Conservation (phyloP, 352 stramenopile genomes). For the Pythium grandisporangium region DNA sequence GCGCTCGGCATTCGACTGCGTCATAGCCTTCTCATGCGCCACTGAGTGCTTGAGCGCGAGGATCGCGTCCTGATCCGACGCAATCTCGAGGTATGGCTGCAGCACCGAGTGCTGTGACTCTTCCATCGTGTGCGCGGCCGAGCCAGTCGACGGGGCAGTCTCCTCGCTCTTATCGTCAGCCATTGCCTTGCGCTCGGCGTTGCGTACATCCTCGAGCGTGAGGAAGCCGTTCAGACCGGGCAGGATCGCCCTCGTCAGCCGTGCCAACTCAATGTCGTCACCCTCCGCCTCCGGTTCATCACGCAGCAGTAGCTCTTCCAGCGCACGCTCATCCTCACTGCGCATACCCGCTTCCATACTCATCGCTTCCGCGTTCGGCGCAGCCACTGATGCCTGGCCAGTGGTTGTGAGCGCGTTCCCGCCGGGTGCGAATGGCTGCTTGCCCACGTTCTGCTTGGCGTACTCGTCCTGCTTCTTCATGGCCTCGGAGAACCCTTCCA, state of each 20-base stretch:
- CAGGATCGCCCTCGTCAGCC: conserved; percentile 36
- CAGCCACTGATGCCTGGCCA: neutral
- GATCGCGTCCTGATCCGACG: conserved; percentile 37
- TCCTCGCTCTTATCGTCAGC: conserved; percentile 8
- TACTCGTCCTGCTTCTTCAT: conserved; percentile 77
- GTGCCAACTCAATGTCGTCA: conserved; percentile 26
- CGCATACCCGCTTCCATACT: conserved; percentile 21
- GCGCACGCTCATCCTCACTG: conserved; percentile 22
- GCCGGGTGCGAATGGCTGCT: conserved; percentile 60
- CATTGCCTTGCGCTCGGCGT: neutral
- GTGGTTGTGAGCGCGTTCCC: conserved; percentile 44
- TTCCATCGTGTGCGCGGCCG: too few relatives aligned
- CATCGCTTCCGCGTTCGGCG: conserved; percentile 10
- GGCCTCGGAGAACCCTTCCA: conserved; percentile 51
- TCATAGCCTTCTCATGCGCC: conserved; percentile 50
- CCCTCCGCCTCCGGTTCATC: conserved; percentile 7
- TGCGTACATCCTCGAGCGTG: conserved; percentile 30
- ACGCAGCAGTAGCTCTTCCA: conserved; percentile 26
- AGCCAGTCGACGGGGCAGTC: conserved; percentile 44
- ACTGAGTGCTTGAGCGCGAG: conserved; percentile 42
- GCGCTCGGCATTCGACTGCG: conserved; percentile 17
- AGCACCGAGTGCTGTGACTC: too few relatives aligned
- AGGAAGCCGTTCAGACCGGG: conserved; percentile 47
- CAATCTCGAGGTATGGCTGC: conserved; percentile 59
- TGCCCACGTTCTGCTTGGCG: conserved; percentile 67